phyloP scores from a whole-genome alignment of 306 rosid species.

The Vicia villosa region DNA sequence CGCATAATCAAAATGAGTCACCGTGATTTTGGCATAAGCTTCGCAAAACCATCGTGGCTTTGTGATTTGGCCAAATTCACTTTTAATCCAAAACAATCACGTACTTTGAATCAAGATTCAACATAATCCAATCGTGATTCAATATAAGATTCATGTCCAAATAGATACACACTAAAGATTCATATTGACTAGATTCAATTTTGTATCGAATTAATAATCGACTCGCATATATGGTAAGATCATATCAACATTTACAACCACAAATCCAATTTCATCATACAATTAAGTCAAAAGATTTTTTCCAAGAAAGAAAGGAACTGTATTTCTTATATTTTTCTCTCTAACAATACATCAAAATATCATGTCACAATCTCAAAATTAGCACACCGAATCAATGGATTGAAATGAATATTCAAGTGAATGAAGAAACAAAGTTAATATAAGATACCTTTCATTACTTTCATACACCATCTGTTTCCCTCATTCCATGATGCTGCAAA shows the following conservation, averaged over 20 bases:
- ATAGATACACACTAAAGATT: slow-evolving; percentile 3
- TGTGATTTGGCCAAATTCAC: not conserved
- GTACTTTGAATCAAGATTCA: not conserved
- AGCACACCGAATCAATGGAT: slow-evolving; percentile 52
- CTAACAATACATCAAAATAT: slow-evolving; percentile 44
- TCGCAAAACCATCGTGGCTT: not conserved
- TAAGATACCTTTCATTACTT: slow-evolving; percentile 46
- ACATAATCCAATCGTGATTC: not conserved
- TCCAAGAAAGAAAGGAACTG: slow-evolving; percentile 38
- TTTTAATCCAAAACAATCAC: not conserved
- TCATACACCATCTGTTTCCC: slow-evolving; percentile 55
- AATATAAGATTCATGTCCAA: not conserved
- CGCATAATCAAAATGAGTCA: not conserved
- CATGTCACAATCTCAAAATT: slow-evolving; percentile 43
- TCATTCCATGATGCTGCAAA: slow-evolving; percentile 69
- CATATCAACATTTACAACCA: slow-evolving; percentile 21
- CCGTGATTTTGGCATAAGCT: not conserved
- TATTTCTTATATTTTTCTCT: slow-evolving; percentile 34
- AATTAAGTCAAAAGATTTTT: slow-evolving; percentile 37
- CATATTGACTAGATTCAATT: not conserved
- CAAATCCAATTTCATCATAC: slow-evolving; percentile 31
- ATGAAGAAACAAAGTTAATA: slow-evolving; percentile 32
- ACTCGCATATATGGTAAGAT: not conserved
- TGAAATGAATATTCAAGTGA: slow-evolving; percentile 37
- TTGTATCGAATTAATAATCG: not conserved